Conservation (phyloP, 345 rosid species). For the Citrus glauca region DNA sequence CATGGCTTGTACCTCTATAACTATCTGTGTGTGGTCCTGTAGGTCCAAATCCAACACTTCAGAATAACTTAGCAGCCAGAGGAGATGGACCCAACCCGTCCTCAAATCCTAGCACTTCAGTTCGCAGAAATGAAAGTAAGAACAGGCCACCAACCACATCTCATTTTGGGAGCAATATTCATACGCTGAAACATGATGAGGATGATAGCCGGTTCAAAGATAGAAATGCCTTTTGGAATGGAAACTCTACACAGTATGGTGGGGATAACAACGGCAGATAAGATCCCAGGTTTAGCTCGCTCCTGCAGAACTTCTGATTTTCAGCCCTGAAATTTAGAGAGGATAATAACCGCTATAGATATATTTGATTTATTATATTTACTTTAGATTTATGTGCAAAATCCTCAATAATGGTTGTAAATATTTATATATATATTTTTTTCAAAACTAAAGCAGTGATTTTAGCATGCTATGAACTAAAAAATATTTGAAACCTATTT, state of each 20-base stretch:
- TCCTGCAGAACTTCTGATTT: not conserved
- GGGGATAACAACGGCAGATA: constrained; percentile 42
- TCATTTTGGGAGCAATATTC: constrained; percentile 65
- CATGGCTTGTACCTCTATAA: not conserved
- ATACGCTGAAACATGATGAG: constrained; percentile 66
- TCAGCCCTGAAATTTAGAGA: not conserved
- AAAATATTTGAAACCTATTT: too few relatives aligned
- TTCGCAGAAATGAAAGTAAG: constrained; percentile 31
- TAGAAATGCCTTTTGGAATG: constrained; percentile 83
- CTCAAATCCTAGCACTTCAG: constrained; percentile 23
- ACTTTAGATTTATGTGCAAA: not conserved
- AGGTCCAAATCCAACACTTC: constrained; percentile 52
- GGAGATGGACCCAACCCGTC: constrained; percentile 18
- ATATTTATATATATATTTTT: too few relatives aligned
- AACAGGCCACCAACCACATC: constrained; percentile 48
- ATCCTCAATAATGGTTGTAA: not conserved
- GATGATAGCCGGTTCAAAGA: constrained; percentile 55
- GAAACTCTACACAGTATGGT: constrained; percentile 85
- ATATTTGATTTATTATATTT: too few relatives aligned
- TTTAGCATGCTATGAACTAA: too few relatives aligned
- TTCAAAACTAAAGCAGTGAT: too few relatives aligned
- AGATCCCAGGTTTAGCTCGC: not conserved
- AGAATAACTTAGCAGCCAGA: constrained; percentile 27
- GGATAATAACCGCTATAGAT: not conserved
- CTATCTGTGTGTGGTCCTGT: not conserved